These are phyloP conservation scores for Hevea brasiliensis DNA, from an alignment of 345 rosid species.

Conservation along the genomic window DNA sequence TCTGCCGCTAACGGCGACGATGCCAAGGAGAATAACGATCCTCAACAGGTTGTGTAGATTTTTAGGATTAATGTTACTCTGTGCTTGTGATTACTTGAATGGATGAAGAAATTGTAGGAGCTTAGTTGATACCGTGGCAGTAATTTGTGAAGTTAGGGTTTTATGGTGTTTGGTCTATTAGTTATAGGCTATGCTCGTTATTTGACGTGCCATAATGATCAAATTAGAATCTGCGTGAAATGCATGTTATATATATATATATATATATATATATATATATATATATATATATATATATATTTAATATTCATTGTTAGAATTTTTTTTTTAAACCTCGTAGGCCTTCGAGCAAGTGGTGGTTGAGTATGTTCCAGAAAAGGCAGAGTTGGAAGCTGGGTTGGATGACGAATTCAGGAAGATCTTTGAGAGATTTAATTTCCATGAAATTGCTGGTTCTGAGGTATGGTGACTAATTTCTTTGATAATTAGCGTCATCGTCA, in stretches of 20 bases:
- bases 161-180: not conserved
- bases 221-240: not conserved
- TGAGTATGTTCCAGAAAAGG: slow-evolving; percentile 88
- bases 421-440: slow-evolving; percentile 79
- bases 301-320: not conserved
- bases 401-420: slow-evolving; percentile 77
- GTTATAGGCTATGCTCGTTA: not conserved
- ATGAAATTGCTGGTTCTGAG: slow-evolving; percentile 55
- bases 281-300: no score
- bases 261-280: no score
- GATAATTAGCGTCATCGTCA: not conserved
- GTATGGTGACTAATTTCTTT: slow-evolving; percentile 31
- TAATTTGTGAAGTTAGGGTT: slow-evolving; percentile 2
- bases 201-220: not conserved
- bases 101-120: not conserved
- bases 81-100: not conserved
- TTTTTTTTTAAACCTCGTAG: slow-evolving; percentile 32
- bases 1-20: slow-evolving; percentile 35
- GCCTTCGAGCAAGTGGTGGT: slow-evolving; percentile 59
- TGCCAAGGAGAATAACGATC: slow-evolving; percentile 52
- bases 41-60: slow-evolving; percentile 37
- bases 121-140: not conserved
- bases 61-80: not conserved
- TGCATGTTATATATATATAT: not conserved
- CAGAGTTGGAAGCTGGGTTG: slow-evolving; percentile 76